Conservation (phyloP, 148 eudicot genomes). For the Vaccinium corymbosum region DNA sequence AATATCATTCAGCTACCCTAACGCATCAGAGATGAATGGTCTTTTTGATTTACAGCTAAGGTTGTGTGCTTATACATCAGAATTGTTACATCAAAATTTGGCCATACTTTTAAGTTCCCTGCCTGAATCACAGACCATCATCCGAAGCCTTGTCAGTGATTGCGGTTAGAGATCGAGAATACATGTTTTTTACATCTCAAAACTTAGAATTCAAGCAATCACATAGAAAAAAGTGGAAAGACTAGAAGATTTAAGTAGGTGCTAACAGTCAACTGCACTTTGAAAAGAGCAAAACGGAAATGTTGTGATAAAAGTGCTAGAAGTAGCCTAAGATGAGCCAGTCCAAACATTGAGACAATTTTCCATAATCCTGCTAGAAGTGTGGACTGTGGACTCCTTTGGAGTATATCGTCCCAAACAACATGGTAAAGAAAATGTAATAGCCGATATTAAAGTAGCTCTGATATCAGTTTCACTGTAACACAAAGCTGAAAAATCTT, state of each 20-base stretch:
- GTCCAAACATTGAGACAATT: background rate
- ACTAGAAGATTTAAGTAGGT: background rate
- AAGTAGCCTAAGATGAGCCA: background rate
- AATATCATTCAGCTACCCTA: background rate
- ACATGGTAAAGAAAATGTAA: background rate
- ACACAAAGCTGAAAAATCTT: slow-evolving; percentile 23
- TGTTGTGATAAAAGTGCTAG: background rate
- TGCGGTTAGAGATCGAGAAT: background rate
- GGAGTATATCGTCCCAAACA: no score
- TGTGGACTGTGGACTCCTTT: no score
- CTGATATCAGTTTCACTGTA: background rate
- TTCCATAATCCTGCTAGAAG: background rate
- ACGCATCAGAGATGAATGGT: background rate
- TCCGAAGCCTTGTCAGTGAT: background rate
- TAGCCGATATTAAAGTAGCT: background rate
- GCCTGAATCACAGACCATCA: background rate
- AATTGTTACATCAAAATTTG: background rate
- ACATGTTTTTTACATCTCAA: background rate
- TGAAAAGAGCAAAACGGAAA: background rate
- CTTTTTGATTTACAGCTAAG: background rate
- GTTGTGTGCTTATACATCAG: background rate
- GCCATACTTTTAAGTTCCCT: background rate
- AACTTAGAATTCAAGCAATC: background rate
- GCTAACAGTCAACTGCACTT: background rate
- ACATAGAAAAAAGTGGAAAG: slow-evolving; percentile 6